Evolutionary conservation across 768 basidiomycete genomes (phyloP), one percentile per base, ranked within the genome.

Genomic region (Leccinum variicolor): DNA sequence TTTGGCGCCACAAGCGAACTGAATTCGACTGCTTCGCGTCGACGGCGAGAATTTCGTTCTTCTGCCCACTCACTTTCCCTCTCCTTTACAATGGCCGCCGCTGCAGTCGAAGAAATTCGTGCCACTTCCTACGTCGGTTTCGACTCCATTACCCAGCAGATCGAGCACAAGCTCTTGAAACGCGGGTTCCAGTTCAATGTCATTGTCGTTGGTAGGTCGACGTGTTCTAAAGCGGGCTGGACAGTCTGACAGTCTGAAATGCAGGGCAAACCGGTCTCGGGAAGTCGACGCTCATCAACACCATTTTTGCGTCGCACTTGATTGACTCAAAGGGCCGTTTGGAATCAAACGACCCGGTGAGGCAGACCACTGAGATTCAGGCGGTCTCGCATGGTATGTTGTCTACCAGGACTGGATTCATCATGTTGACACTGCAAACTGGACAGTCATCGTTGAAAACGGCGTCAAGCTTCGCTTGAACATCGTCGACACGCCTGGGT

Each of bases 171-270:
- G 84, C 89, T 98, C 63, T 84, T 98, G 78, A 98, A 98, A 79
- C 87, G 96, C 62, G 96, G 96, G 59, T 98, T 98, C 82, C 93
- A 98, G 81, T 98, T 98, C 85, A 98, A 98, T 70, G 90, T 97
- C 59, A 98, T 98, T 70, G 90, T 93, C 60, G 96, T 89, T 66
- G 96, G 95, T 95, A 64, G 67, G 89, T 83, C 52, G 49, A 23
- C 14, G 25, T 23, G 55, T 36, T 2, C 3, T 23, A 33, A 25
- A 28, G 25, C 17, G 3, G 13, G 39, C 28, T 53, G 56, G 50
- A n/a, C 25, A 8, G 19, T 48, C 3, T 26, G 48, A 47, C 28
- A 10, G 9, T 26, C 7, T 41, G 13, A 34, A 53, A 29, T 53
- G 43, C 62, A 97, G 95, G 95, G 53, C 96, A 96, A 80, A 98